phyloP scores from a whole-genome alignment of 2,329 filamentous ascomycete genomes.

The Madurella mycetomatis region DNA sequence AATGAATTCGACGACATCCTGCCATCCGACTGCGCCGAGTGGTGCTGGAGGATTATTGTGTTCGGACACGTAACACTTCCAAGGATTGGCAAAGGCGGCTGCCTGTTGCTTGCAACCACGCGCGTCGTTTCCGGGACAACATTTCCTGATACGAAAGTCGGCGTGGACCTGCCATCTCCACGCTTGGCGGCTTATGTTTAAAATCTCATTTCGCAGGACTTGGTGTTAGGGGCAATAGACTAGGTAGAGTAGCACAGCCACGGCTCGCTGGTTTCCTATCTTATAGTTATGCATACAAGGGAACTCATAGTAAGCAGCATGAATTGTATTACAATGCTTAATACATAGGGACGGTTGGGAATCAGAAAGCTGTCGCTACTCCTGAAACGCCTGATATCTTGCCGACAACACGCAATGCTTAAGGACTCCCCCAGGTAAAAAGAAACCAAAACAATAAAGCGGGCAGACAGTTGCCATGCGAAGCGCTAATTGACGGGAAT shows the following conservation, averaged over 20 bases:
- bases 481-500: not conserved
- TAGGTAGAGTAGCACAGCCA: not conserved
- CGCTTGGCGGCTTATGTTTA: too few relatives aligned
- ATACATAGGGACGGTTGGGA: conserved; percentile 1
- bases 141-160: too few relatives aligned
- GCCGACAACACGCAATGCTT: conserved; percentile 17
- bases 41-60: too few relatives aligned
- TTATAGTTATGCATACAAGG: not conserved
- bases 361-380: conserved; percentile 9
- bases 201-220: too few relatives aligned
- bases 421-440: conserved; percentile 2
- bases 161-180: too few relatives aligned
- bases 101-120: too few relatives aligned
- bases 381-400: conserved; percentile 13
- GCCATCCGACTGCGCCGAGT: not conserved
- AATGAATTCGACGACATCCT: not conserved
- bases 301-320: not conserved
- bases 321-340: conserved; percentile 17
- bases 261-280: not conserved
- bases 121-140: too few relatives aligned
- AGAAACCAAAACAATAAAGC: not conserved
- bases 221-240: not conserved
- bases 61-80: too few relatives aligned
- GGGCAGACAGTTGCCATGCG: not conserved
- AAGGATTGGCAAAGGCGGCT: too few relatives aligned